These are phyloP conservation scores for Tulasnella sp. DNA, from an alignment of 768 basidiomycete genomes.

Conservation along the genomic window DNA sequence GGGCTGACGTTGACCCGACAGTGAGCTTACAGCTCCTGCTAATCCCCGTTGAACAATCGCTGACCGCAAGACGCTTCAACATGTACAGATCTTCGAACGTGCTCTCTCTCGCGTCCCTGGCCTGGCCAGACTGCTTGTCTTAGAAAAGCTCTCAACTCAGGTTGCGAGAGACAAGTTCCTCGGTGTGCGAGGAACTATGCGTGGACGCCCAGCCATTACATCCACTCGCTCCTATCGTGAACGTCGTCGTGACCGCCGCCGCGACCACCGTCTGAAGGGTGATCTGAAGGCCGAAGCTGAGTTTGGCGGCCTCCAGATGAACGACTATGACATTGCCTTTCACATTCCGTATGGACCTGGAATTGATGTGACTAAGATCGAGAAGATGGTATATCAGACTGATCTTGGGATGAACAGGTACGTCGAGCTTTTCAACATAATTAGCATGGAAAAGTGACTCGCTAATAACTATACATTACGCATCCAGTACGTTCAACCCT, in stretches of 20 bases:
- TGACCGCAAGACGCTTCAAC: too few relatives aligned
- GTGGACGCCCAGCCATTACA: constrained; percentile 36
- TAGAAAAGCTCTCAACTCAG: constrained; percentile 45
- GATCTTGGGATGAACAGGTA: constrained; percentile 25
- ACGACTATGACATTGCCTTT: constrained; percentile 46
- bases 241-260: too few relatives aligned
- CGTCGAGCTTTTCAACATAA: neutral
- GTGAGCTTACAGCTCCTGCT: constrained; percentile 26
- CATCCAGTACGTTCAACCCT: constrained; percentile 44
- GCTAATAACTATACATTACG: neutral
- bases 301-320: constrained; percentile 41
- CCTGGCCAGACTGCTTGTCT: constrained; percentile 49
- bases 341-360: constrained; percentile 55
- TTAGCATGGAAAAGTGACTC: too few relatives aligned
- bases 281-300: constrained; percentile 41
- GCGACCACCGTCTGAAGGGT: constrained; percentile 39
- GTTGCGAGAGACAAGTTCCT: constrained; percentile 39
- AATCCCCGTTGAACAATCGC: neutral
- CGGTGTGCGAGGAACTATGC: constrained; percentile 37
- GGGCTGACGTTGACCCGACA: constrained; percentile 48
- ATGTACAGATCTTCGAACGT: constrained; percentile 46
- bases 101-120: constrained; percentile 47
- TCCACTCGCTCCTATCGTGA: constrained; percentile 25
- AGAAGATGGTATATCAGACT: constrained; percentile 48
- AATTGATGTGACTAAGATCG: constrained; percentile 46